Evolutionary conservation across 179 eudicot species (phyloP), one percentile per base, ranked within the genome.

Genomic region (Nepenthes alata): DNA sequence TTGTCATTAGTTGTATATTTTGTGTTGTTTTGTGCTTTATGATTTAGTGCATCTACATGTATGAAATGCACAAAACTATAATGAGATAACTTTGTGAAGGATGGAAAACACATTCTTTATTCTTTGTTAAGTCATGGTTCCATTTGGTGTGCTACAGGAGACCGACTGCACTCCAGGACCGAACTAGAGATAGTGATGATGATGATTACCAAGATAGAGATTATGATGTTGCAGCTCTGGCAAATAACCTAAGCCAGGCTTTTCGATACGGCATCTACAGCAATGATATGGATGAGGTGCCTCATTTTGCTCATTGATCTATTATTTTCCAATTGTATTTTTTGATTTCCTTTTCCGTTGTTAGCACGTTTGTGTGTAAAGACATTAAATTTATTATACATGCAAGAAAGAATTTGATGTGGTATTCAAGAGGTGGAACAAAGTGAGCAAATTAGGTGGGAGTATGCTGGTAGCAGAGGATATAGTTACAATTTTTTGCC

Each of bases 161-260:
- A 64, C 97, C 97, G 37, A 80, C 91, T 41, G 75, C 94, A 15
- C 70, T 85, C 16, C 97, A 85, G 35, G 95, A 91, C 50, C 84
- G 85, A 36, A 70, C 73, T 55, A 77, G 96, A 74, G 96, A 91
- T 67, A 85, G 97, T 58, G 97, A 88, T 67, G 96, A 85, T 50
- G 97, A 91, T 69, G 97, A 91, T 76, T 91, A 84, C 75, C 96
- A 86, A 75, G 97, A 91, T 73, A 79, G 96, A 62, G 97, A 91
- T 70, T 88, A 88, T 76, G 97, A 91, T 74, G 94, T 91, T 72
- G 96, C 96, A 8, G 96, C 97, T 61, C 58, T 91, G 69, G 96
- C 97, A 38, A 88, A 88, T 78, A 88, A 88, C 74, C 72, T 91
- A 63, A 88, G 89, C 75, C 96, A 91, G 78, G 96, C 97, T 35